Evolutionary conservation across 805 yeast species (phyloP), one percentile per base, ranked within the genome.

Genomic region (Ogataea pilisensis): DNA sequence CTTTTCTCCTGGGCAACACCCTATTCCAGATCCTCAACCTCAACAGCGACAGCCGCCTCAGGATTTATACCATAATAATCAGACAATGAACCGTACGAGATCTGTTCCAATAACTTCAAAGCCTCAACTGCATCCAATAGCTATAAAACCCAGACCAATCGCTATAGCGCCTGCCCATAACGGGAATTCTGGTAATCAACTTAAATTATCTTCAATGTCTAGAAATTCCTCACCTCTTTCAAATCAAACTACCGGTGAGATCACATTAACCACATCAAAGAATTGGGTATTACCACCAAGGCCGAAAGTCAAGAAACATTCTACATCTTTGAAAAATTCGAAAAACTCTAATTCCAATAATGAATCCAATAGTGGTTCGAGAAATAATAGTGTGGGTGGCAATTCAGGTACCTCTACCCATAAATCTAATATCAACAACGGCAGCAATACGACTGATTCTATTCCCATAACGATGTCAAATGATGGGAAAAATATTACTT

Each of bases 271-370:
- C 17, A 59, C 63, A 5, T 57, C 63, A 3, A 63, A 61, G 35
- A 60, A 63, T 46, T 76, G 82, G 80, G 75, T 74, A 5, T 59
- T 76, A 29, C 82, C 81, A 3, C 81, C 81, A 3, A 60, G 82
- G 35, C 80, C 81, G 4, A 72, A 50, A 37, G 50, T 56, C 5
- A 61, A 55, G 38, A 60, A 55, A 29, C 44, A 29, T 16, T 21
- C 38, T 2, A 38, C 43, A 0, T 31, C 45, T 6, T 42, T 27
- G 19, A 42, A 43, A 27, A 34, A 38, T 2, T 13, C 35, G 6
- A 48, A 43, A 36, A 31, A 24, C 29, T 11, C 13, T 18, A 40
- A 7, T 22, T 17, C 30, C 42, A 4, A 36, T 37, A 37, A 32
- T 39, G 18, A 29, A n/a, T 14, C 32, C 3, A 29, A 16, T 29